phyloP scores from a whole-genome alignment of 306 rosid genomes.

The Styphnolobium japonicum region DNA sequence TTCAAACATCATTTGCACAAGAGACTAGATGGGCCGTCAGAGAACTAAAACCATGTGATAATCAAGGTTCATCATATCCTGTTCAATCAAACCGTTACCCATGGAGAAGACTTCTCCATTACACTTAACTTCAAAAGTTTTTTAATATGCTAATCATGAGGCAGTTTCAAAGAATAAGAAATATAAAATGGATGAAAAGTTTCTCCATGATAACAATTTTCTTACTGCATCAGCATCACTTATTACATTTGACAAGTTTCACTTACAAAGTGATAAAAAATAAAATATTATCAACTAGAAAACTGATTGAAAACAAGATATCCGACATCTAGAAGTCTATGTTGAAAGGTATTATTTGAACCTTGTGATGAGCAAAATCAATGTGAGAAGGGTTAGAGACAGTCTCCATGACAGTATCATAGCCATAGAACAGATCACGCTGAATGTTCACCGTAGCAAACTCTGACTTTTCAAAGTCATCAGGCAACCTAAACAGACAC shows the following conservation, averaged over 20 bases:
- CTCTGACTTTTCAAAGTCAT: conserved; percentile 77
- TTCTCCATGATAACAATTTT: neutral
- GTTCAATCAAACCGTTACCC: neutral
- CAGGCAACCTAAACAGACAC: conserved; percentile 73
- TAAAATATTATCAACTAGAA: conserved; percentile 20
- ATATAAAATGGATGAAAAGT: conserved; percentile 2
- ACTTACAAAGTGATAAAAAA: neutral
- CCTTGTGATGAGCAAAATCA: conserved; percentile 99
- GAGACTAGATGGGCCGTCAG: neutral
- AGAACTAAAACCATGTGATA: neutral
- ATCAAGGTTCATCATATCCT: neutral
- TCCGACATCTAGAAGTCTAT: neutral
- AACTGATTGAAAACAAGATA: neutral
- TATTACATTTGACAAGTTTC: neutral
- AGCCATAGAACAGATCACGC: conserved; percentile 98
- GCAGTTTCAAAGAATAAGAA: neutral
- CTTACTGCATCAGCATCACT: conserved; percentile 7
- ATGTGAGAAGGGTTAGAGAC: conserved; percentile 97
- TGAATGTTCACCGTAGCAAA: conserved; percentile 92
- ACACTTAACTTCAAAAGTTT: neutral
- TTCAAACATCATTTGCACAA: neutral
- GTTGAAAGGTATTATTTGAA: conserved; percentile 22
- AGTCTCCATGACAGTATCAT: conserved; percentile 97
- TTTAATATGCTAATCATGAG: neutral
- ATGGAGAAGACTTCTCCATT: neutral